Conservation (phyloP, 2,329 filamentous ascomycete species). For the Tolypocladium nubicola region DNA sequence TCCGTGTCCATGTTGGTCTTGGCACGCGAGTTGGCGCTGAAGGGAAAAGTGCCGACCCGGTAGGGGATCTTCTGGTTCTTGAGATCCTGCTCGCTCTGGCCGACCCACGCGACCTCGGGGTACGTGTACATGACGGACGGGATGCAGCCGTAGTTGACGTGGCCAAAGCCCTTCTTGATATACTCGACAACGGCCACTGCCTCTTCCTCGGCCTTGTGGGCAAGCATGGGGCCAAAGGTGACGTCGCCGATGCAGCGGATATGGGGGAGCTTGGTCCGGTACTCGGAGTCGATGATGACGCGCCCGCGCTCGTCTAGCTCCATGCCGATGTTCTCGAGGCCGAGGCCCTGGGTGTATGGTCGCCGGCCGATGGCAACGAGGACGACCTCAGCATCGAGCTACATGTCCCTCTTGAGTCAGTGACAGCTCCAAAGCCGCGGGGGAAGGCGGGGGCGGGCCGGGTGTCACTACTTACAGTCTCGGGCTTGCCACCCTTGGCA, state of each 20-base stretch:
- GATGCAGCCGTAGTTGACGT: slow-evolving; percentile 98
- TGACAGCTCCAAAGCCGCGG: neutral
- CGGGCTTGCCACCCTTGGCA: slow-evolving; percentile 91
- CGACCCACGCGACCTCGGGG: slow-evolving; percentile 97
- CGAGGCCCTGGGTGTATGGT: slow-evolving; percentile 85
- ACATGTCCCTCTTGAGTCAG: neutral
- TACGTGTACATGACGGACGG: slow-evolving; percentile 99
- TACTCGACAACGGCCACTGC: slow-evolving; percentile 90
- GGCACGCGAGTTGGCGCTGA: slow-evolving; percentile 94
- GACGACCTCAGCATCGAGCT: slow-evolving; percentile 91
- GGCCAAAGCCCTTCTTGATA: slow-evolving; percentile 94
- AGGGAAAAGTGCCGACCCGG: slow-evolving; percentile 89
- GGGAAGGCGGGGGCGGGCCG: neutral
- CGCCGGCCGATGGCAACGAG: slow-evolving; percentile 93
- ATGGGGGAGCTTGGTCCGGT: slow-evolving; percentile 94
- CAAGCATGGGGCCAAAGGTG: slow-evolving; percentile 97
- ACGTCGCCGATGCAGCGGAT: slow-evolving; percentile 94
- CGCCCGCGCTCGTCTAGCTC: slow-evolving; percentile 89
- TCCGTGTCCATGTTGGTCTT: slow-evolving; percentile 98
- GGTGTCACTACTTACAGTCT: slow-evolving; percentile 53
- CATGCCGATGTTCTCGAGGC: slow-evolving; percentile 86
- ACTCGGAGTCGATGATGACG: slow-evolving; percentile 95
- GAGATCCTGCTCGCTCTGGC: slow-evolving; percentile 92
- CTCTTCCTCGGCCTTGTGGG: slow-evolving; percentile 99
- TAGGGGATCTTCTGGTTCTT: slow-evolving; percentile 87